phyloP scores from a whole-genome alignment of 345 rosid genomes.

The Toxicodendron radicans region DNA sequence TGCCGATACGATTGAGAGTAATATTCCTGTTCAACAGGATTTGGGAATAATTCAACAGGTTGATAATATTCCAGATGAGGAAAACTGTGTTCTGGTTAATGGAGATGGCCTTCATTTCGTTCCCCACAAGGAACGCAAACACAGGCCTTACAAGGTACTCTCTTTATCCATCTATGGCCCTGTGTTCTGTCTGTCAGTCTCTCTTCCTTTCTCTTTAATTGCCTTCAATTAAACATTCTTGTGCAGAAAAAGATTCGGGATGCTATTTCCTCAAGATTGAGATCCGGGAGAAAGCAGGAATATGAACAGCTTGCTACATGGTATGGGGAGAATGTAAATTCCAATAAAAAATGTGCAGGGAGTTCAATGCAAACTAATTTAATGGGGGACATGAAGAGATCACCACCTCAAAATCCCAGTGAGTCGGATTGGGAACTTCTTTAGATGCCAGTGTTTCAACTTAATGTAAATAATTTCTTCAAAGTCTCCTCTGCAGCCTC shows the following conservation, averaged over 20 bases:
- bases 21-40: conserved; percentile 24
- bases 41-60: conserved; percentile 29
- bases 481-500: conserved; percentile 16
- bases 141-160: conserved; percentile 63
- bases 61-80: conserved; percentile 46
- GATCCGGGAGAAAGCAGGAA: conserved; percentile 55
- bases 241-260: conserved; percentile 56
- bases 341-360: conserved; percentile 21
- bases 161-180: neutral
- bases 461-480: conserved; percentile 20
- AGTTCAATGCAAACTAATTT: conserved; percentile 28
- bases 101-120: conserved; percentile 44
- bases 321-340: conserved; percentile 25
- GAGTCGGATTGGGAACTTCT: conserved; percentile 92
- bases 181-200: neutral
- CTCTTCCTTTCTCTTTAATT: conserved; percentile 4
- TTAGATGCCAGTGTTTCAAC: conserved; percentile 17
- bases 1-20: conserved; percentile 17
- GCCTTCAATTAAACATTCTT: neutral
- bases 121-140: conserved; percentile 38
- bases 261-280: conserved; percentile 62
- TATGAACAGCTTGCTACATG: conserved; percentile 57
- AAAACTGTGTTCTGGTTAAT: conserved; percentile 62
- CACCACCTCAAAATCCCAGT: conserved; percentile 23
- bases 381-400: conserved; percentile 23